Conservation (phyloP, 306 rosid species). For the Fagus crenata region DNA sequence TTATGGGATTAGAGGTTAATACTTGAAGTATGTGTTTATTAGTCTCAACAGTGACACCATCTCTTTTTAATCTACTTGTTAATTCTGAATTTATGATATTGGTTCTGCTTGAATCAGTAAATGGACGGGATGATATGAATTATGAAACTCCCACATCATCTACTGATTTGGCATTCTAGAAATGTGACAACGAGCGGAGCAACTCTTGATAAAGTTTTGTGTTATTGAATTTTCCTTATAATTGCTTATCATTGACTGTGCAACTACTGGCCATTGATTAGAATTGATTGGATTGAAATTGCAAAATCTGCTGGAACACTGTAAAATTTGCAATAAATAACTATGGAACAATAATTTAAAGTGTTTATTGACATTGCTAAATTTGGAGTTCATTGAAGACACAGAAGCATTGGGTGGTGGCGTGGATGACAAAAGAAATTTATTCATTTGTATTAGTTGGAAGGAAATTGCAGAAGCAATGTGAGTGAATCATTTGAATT, state of each 20-base stretch:
- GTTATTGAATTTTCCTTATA: too few relatives aligned
- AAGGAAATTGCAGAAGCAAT: too few relatives aligned
- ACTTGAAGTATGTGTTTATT: background rate
- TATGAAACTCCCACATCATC: background rate
- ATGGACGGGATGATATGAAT: background rate
- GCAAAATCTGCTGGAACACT: background rate
- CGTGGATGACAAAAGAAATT: background rate
- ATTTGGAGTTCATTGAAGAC: background rate
- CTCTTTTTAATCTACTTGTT: background rate
- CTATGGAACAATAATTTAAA: background rate
- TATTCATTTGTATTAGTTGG: background rate
- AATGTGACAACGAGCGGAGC: background rate
- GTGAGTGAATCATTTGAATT: background rate
- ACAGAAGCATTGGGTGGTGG: background rate
- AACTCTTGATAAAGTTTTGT: background rate
- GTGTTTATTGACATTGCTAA: background rate
- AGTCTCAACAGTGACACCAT: background rate
- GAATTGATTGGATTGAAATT: background rate
- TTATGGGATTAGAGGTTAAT: background rate
- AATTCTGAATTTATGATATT: background rate
- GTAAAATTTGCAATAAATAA: background rate
- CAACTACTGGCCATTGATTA: background rate
- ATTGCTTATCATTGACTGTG: too few relatives aligned
- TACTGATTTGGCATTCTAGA: background rate
- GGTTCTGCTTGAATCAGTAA: background rate